Percentiles rank a stretch among this genome's conserved stretches.
phyloP scores from a whole-genome alignment of 306 rosid species.

The Trifolium subterraneum region DNA sequence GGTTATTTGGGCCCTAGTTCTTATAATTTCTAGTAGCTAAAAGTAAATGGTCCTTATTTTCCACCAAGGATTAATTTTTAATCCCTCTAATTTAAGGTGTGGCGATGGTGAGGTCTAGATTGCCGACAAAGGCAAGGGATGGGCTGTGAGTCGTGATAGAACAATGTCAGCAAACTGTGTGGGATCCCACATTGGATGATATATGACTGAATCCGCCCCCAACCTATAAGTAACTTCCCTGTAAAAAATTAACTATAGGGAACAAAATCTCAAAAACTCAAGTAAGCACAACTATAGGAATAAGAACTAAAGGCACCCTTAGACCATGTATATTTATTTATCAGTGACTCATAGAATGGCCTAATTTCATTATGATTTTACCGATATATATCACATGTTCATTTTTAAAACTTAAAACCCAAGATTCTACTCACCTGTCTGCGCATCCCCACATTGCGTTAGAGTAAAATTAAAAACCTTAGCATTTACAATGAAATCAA shows the following conservation, averaged over 20 bases:
- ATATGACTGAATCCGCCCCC: too few species aligned
- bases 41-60: neutral
- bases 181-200: too few species aligned
- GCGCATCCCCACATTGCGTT: slow-evolving; percentile 7
- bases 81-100: slow-evolving; percentile 17
- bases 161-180: too few species aligned
- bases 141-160: too few species aligned
- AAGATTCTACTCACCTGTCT: neutral
- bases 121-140: neutral
- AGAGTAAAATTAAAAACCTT: slow-evolving; percentile 6
- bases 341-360: neutral
- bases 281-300: neutral
- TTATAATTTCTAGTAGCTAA: neutral
- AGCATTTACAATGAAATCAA: neutral
- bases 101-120: neutral
- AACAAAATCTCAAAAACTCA: neutral
- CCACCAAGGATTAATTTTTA: slow-evolving; percentile 9
- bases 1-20: neutral
- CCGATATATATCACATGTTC: neutral
- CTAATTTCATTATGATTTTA: neutral
- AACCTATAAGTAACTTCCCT: too few species aligned
- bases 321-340: neutral
- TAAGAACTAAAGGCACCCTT: neutral
- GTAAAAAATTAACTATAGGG: too few species aligned
- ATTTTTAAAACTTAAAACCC: too few species aligned